Conservation (phyloP, 306 rosid genomes). For the Gastrolobium bilobum region DNA sequence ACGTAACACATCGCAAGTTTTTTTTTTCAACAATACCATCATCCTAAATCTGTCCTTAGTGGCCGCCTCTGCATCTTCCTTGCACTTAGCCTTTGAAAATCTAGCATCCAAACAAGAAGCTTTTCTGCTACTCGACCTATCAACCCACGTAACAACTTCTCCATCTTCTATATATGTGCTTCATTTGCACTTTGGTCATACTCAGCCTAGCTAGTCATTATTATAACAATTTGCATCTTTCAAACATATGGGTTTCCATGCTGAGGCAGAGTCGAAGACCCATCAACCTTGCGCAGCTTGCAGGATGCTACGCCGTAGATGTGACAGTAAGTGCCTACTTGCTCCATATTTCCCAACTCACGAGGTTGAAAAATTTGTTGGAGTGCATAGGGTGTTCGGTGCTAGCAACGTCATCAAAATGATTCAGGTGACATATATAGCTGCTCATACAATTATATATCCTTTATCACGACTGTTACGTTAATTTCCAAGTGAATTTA, state of each 20-base stretch:
- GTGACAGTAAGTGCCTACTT: conserved; percentile 47
- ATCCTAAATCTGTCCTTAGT: conserved; percentile 23
- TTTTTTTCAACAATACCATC: background rate
- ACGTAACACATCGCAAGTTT: background rate
- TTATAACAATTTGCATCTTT: background rate
- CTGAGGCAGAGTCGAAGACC: background rate
- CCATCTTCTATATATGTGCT: background rate
- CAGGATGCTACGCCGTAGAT: conserved; percentile 51
- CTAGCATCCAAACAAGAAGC: background rate
- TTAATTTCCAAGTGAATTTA: background rate
- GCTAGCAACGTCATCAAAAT: conserved; percentile 56
- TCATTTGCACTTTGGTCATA: background rate
- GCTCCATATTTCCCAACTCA: conserved; percentile 52
- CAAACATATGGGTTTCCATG: conserved; percentile 15
- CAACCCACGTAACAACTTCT: conserved; percentile 9
- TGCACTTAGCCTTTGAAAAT: conserved; percentile 37
- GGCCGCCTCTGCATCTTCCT: conserved; percentile 44
- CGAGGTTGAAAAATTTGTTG: conserved; percentile 43
- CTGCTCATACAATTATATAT: background rate
- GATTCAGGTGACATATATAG: conserved; percentile 47
- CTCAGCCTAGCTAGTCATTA: background rate
- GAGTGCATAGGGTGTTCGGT: conserved; percentile 51
- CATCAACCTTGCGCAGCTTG: conserved; percentile 58
- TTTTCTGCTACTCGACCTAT: background rate
- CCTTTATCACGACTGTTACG: background rate